A percentile compares a stretch with the other conserved stretches of the same genome.
Conservation (phyloP, 495 filamentous ascomycete species). For the Aspergillus cristatus region DNA sequence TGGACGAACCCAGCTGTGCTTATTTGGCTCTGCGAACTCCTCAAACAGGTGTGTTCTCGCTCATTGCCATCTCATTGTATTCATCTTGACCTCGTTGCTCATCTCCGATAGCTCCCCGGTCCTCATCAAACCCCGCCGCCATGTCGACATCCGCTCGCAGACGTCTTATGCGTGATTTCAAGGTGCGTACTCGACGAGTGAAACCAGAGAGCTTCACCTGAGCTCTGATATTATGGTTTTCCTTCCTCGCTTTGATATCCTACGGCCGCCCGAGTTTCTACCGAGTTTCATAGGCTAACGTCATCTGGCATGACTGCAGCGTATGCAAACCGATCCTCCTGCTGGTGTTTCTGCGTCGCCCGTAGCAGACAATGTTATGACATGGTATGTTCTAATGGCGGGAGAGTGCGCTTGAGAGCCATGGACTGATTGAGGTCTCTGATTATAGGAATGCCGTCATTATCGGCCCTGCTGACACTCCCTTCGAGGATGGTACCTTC, state of each 20-base stretch:
- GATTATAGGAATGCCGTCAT: slow-evolving; percentile 88
- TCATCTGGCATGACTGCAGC: slow-evolving; percentile 44
- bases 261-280: no score
- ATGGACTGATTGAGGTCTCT: neutral
- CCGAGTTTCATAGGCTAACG: slow-evolving; percentile 11
- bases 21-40: no score
- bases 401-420: neutral
- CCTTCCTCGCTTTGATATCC: neutral
- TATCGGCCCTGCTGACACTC: slow-evolving; percentile 93
- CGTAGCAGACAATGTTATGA: slow-evolving; percentile 98
- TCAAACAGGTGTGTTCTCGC: no score
- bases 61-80: neutral
- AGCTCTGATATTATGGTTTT: no score
- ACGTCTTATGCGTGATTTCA: slow-evolving; percentile 96
- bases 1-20: no score
- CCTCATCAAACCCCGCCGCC: slow-evolving; percentile 12
- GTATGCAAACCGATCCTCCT: slow-evolving; percentile 98
- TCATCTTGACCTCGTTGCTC: neutral
- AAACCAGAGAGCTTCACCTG: no score
- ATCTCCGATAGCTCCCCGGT: slow-evolving; percentile 4
- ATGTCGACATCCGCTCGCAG: slow-evolving; percentile 95
- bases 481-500: slow-evolving; percentile 98
- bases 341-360: slow-evolving; percentile 96
- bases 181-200: slow-evolving; percentile 52
- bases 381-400: slow-evolving; percentile 59